Evolutionary conservation across 805 yeast genomes (phyloP), one percentile per base, ranked within the genome.

Genomic region (Lipomyces anomalus): DNA sequence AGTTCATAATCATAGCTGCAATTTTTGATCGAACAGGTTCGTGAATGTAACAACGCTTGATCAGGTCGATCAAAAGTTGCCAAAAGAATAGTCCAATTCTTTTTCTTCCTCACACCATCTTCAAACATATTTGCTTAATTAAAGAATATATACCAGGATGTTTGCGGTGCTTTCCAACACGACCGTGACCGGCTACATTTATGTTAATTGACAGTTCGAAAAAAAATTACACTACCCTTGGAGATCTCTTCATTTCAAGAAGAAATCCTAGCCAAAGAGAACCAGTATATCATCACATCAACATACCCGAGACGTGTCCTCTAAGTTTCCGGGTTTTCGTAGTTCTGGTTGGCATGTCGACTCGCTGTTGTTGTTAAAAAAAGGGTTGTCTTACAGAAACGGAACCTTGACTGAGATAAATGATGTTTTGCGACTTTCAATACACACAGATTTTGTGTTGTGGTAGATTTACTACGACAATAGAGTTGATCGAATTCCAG

Each of bases 161-260:
- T 95, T 92, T 92, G 88, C 98, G 89, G 94, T 92, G 98, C 84
- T 92, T 92, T 78, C 99, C 99, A 76, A 92, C 78, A 82, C 99
- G 94, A 85, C 98, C 98, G 75, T 90, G 82, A 86, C 98, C 98
- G 94, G 97, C 97, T 84, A 67, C 64, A 47, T 18, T 21, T 22
- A 23, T 21, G 26, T 18, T 20, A 28, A 23, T 24, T 16, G 26
- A 39, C n/a, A n/a, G n/a, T n/a, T n/a, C n/a, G n/a, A n/a, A 43
- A 13, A 38, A 17, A 33, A 29, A 59, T 57, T 59, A 59, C 61
- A 52, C 48, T 18, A 22, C 24, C 22, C 24, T 43, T 11, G n/a
- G 28, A 17, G 44, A 49, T 36, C 50, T 39, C 46, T 43, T 30
- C 20, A 47, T 44, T 52, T 52, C 54, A 46, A 48, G n/a, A 24